Base-by-base conservation (phyloP, 768 basidiomycete genomes). In the Mycena sanguinolenta region DNA sequence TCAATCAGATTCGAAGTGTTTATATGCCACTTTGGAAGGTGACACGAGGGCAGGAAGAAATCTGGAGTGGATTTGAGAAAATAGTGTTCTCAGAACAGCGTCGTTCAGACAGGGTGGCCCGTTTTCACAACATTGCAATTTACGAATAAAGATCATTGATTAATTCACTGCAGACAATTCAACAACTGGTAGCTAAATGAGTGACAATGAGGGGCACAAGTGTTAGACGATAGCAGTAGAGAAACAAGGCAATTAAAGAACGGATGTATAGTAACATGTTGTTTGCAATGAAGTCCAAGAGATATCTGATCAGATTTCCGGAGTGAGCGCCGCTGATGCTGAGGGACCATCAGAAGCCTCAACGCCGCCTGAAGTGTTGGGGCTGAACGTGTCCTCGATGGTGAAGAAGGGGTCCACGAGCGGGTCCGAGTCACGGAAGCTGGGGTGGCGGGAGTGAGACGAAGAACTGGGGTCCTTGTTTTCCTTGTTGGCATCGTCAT, bases 1-100 rank as follows among this genome's bases (percentile, higher is more conserved):
- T 81, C 28, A 86, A 82, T 75, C 80, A 87, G 70, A 86, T 86
- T n/a, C 49, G 71, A 8, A 80, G 58, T 3, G 83, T 85, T 2
- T 88, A 88, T 63, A 74, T 80, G 72, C 78, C 76, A 7, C 73
- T 78, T 3, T 87, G 85, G 86, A 63, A 75, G 39, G 69, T 74
- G n/a, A 74, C 73, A 8, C 74, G 71, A 8, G 77, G 79, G 54
- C 71, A 79, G 10, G 75, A 79, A 36, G 44, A 75, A 21, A 58
- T 84, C 9, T 86, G 84, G 85, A 58, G 38, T 12, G 49, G 73
- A 0, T 82, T 85, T 38, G 78, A 79, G 49, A 73, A 76, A 21
- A 84, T 86, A 75, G 38, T 84, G 19, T 86, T 85, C 76, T 54
- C 62, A 2, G 78, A 84, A 19, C 78, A 80, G 58, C 30, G 73